These are phyloP conservation scores for Naganishia vishniacii DNA, from an alignment of 768 basidiomycete genomes.

Conservation along the genomic window DNA sequence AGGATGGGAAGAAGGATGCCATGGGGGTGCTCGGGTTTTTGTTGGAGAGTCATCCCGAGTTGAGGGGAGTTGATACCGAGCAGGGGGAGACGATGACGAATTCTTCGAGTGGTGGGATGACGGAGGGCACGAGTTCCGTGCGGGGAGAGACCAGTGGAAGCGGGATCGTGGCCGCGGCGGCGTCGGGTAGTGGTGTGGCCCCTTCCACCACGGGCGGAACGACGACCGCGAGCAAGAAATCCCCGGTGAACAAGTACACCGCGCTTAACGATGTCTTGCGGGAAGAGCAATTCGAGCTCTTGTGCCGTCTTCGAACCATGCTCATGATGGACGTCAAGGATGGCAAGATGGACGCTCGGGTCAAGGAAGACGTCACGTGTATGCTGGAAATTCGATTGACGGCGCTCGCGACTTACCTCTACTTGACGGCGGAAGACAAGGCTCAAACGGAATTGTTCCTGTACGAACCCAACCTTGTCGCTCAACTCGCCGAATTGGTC, in stretches of 20 bases:
- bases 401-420: slow-evolving; percentile 84
- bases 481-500: slow-evolving; percentile 80
- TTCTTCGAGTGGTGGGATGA: too few relatives aligned
- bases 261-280: slow-evolving; percentile 69
- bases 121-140: background rate
- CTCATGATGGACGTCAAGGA: slow-evolving; percentile 60
- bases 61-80: slow-evolving; percentile 4
- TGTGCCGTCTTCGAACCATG: slow-evolving; percentile 77
- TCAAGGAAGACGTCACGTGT: slow-evolving; percentile 55
- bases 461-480: slow-evolving; percentile 87
- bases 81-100: background rate
- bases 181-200: background rate
- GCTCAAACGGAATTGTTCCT: slow-evolving; percentile 78
- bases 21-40: slow-evolving; percentile 18
- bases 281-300: slow-evolving; percentile 77
- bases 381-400: slow-evolving; percentile 74
- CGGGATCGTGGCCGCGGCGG: background rate
- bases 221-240: slow-evolving; percentile 39
- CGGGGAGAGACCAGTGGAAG: too few relatives aligned
- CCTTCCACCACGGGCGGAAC: background rate
- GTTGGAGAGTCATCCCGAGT: slow-evolving; percentile 20
- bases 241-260: slow-evolving; percentile 70
- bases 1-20: slow-evolving; percentile 14
- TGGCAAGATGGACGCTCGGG: slow-evolving; percentile 50
- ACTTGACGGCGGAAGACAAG: slow-evolving; percentile 69